Evolutionary conservation across 495 filamentous ascomycete genomes (phyloP), one percentile per base, ranked within the genome.

Genomic region (Chaetomium tenue): DNA sequence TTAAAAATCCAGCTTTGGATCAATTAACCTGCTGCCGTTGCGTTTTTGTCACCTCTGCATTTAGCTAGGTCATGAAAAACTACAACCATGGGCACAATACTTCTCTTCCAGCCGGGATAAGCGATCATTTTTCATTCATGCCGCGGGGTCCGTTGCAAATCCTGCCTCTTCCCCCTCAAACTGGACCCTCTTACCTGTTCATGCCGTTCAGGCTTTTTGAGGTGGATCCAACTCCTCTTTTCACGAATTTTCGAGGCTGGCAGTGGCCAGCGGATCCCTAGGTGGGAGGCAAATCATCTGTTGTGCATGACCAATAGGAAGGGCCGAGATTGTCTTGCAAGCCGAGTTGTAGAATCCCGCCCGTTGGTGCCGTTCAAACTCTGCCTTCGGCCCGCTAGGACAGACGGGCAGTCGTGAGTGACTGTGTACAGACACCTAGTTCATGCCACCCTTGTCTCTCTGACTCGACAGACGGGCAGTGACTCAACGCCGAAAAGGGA

Each of bases 401-500:
- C 2, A 47, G 3, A 18, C 42, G 2, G 44, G 16, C 46, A 18
- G 44, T 47, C 44, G n/a, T 47, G 44, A 3, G 2, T 30, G 28
- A 30, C 28, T 30, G 28, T 30, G 6, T 6, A 30, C 28, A 30
- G 2, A 30, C 28, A 30, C 3, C 28, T 6, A 37, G 11, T 3
- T 12, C 33, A 37, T 37, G 33, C 8, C 33, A 37, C 33, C 33
- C 33, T 37, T 37, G 8, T 12, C 8, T 37, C 33, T 12, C 1
- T 37, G 33, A 37, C 33, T 37, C 33, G 33, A 12, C 33, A 11
- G 33, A 1, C 11, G 6, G 11, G 33, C 5, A 37, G 8, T 50
- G 46, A 50, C 46, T 61, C 58, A 42, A 48, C 47, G 47, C 58
- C 58, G 58, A 39, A 6, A 37, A 3, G n/a, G n/a, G n/a, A n/a